phyloP scores from a whole-genome alignment of 306 rosid genomes.

The apple (Malus domestica) region DNA sequence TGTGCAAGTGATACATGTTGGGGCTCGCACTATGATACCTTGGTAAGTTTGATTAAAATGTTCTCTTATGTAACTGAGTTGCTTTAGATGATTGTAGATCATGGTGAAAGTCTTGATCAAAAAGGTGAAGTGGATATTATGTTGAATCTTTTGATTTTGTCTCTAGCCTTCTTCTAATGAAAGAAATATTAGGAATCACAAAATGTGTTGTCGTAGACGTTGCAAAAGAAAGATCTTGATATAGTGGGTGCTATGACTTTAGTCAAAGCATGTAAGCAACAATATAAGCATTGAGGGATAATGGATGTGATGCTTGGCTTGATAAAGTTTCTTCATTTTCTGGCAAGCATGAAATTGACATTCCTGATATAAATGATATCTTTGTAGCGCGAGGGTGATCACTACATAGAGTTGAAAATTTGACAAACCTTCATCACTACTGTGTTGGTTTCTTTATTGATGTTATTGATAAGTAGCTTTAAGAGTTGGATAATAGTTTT shows the following conservation, averaged over 20 bases:
- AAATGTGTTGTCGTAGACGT: neutral
- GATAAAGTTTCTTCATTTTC: neutral
- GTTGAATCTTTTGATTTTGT: neutral
- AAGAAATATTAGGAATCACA: neutral
- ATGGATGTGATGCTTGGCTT: neutral
- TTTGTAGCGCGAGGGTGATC: neutral
- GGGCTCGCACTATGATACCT: neutral
- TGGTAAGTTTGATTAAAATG: neutral
- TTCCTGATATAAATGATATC: neutral
- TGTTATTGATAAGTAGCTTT: neutral
- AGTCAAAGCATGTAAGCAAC: neutral
- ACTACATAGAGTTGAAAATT: neutral
- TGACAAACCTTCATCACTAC: slow-evolving; percentile 2
- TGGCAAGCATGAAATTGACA: neutral
- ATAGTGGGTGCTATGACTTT: slow-evolving; percentile 3
- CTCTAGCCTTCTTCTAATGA: neutral
- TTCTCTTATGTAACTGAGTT: neutral
- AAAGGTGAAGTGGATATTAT: neutral
- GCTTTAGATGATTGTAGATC: neutral
- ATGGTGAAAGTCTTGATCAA: neutral
- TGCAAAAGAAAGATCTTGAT: slow-evolving; percentile 8
- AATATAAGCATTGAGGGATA: neutral
- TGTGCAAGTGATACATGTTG: neutral
- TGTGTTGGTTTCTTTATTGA: neutral
- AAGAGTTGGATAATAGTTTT: neutral